phyloP scores from a whole-genome alignment of 257 asterid genomes.

The Solanum pimpinellifolium region DNA sequence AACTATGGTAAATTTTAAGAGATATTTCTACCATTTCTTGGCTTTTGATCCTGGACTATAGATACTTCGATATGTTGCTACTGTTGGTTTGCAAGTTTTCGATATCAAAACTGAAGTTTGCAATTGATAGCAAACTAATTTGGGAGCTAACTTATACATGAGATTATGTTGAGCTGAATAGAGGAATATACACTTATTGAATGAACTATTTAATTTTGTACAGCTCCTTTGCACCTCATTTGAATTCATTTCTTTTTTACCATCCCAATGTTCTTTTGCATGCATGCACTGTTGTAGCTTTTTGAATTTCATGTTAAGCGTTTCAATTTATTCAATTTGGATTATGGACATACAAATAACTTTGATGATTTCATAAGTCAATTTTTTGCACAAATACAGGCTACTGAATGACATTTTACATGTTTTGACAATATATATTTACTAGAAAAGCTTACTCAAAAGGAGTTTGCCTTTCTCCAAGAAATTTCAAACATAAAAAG shows the following conservation, averaged over 20 bases:
- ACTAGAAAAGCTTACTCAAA: background rate
- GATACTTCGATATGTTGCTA: background rate
- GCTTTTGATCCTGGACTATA: background rate
- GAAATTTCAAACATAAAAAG: background rate
- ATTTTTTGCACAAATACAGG: background rate
- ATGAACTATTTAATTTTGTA: background rate
- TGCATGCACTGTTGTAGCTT: background rate
- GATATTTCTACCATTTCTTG: background rate
- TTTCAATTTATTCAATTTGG: background rate
- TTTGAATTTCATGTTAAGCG: background rate
- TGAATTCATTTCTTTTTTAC: background rate
- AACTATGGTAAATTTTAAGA: background rate
- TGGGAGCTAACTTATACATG: background rate
- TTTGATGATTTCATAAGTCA: background rate
- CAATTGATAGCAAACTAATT: background rate
- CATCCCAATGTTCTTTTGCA: background rate
- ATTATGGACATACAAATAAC: background rate
- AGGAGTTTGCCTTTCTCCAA: background rate
- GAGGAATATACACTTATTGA: background rate
- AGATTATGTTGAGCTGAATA: background rate
- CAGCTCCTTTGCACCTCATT: background rate
- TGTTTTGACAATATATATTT: background rate
- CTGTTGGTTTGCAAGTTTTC: background rate
- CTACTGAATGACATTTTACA: background rate
- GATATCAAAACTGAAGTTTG: background rate